Percentiles rank a stretch among this genome's conserved stretches.
Conservation (phyloP, 129 eudicot genomes). For the Logfia minima region DNA sequence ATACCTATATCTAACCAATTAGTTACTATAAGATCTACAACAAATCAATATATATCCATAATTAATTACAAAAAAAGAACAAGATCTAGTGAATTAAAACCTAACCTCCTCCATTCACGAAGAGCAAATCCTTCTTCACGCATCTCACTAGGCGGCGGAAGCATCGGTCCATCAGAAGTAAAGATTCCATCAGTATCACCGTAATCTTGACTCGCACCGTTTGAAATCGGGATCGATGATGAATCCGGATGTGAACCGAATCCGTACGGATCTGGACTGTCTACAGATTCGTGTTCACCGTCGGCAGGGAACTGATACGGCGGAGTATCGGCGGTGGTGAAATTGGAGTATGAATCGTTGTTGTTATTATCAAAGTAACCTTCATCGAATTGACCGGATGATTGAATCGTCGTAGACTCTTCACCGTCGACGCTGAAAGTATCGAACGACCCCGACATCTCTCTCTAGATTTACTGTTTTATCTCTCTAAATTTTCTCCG, state of each 20-base stretch:
- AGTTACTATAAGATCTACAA: conserved; percentile 6
- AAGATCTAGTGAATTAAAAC: conserved; percentile 20
- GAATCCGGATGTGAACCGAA: conserved; percentile 39
- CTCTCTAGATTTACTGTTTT: conserved; percentile 23
- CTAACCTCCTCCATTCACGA: conserved; percentile 95
- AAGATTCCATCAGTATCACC: conserved; percentile 66
- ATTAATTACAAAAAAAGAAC: neutral
- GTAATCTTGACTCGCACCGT: conserved; percentile 65
- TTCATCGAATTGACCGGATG: conserved; percentile 50
- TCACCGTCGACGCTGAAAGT: conserved; percentile 71
- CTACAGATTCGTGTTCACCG: conserved; percentile 39
- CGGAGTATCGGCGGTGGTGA: conserved; percentile 49
- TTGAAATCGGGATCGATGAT: conserved; percentile 56
- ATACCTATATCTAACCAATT: neutral
- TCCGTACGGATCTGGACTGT: conserved; percentile 73
- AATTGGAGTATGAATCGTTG: conserved; percentile 41
- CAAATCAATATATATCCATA: neutral
- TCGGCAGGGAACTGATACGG: conserved; percentile 36
- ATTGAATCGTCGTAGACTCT: conserved; percentile 40
- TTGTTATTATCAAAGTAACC: conserved; percentile 42
- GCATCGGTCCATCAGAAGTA: conserved; percentile 82
- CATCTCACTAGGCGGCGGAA: conserved; percentile 88
- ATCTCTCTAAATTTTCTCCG: conserved; percentile 27
- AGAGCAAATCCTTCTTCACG: conserved; percentile 82
- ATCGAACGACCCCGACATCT: conserved; percentile 53